Evolutionary conservation across 176 grass and related monocot species (phyloP).

Genomic region (Juncus inflexus): DNA sequence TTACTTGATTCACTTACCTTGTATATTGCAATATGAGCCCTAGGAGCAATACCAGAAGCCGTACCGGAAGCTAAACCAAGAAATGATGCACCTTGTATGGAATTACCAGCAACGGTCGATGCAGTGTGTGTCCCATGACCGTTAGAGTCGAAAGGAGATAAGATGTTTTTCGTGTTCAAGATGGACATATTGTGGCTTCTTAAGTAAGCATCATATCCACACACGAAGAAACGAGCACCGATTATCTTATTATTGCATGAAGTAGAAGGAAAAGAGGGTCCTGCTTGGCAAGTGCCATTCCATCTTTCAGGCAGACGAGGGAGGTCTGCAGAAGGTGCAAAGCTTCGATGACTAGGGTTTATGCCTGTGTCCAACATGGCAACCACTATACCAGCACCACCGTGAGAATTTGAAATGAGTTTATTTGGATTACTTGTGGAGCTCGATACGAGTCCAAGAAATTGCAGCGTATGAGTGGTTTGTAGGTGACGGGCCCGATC

Average conservation of each 20-base stretch:
- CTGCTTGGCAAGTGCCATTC: constrained; percentile 70
- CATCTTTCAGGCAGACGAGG: constrained; percentile 52
- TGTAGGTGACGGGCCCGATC: constrained; percentile 46
- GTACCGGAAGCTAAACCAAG: constrained; percentile 60
- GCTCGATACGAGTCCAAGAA: constrained; percentile 51
- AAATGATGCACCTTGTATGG: constrained; percentile 65
- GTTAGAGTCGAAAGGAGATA: constrained; percentile 77
- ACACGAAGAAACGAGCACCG: constrained; percentile 82
- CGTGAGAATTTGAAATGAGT: constrained; percentile 66
- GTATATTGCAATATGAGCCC: constrained; percentile 73
- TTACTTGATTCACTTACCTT: constrained; percentile 38
- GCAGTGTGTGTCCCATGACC: constrained; percentile 88
- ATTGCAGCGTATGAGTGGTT: constrained; percentile 82
- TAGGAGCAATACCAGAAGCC: constrained; percentile 82
- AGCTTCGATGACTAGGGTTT: constrained; percentile 69
- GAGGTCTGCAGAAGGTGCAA: constrained; percentile 49
- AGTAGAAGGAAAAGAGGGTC: constrained; percentile 42
- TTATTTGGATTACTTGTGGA: constrained; percentile 41
- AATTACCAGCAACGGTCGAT: constrained; percentile 67
- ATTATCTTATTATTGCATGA: constrained; percentile 84
- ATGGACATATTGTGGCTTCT: too few relatives aligned
- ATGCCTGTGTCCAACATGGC: constrained; percentile 88
- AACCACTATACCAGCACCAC: constrained; percentile 65
- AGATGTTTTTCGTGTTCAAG: constrained; percentile 41
- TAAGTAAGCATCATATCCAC: constrained; percentile 35